Evolutionary conservation across 306 rosid species (phyloP).

Genomic region (Adenanthera pavonina): DNA sequence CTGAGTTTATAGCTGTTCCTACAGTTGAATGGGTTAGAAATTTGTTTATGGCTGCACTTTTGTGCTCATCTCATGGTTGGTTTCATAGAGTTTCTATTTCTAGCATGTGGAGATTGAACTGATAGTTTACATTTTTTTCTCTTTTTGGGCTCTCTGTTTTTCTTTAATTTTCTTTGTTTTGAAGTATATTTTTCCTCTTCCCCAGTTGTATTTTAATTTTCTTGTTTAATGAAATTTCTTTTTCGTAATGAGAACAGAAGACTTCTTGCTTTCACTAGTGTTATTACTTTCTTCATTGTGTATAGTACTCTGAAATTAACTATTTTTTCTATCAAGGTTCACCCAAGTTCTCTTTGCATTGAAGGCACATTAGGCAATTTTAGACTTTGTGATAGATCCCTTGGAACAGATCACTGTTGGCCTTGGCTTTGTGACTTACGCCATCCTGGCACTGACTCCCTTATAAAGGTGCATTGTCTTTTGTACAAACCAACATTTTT

Average conservation of each 20-base stretch:
- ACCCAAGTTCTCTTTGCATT: constrained; percentile 88
- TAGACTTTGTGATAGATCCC: constrained; percentile 85
- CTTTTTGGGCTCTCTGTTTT: neutral
- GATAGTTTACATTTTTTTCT: neutral
- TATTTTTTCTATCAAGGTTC: constrained; percentile 64
- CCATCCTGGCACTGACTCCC: constrained; percentile 93
- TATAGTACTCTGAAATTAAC: constrained; percentile 36
- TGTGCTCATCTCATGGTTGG: neutral
- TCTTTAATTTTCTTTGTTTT: neutral
- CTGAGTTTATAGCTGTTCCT: neutral
- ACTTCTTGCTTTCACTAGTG: neutral
- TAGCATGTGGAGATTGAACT: neutral
- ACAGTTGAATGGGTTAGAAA: neutral
- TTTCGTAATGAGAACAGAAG: neutral
- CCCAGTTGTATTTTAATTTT: neutral
- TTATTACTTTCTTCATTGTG: constrained; percentile 1
- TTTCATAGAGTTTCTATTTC: neutral
- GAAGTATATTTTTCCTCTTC: constrained; percentile 20
- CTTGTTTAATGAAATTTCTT: neutral
- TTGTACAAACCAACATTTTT: constrained; percentile 31
- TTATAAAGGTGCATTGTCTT: constrained; percentile 69
- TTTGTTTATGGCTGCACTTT: neutral
- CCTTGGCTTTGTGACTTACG: constrained; percentile 97
- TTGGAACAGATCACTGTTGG: constrained; percentile 82
- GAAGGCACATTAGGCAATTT: constrained; percentile 93